These are phyloP conservation scores for Microdochium bolleyi DNA, from an alignment of 2,329 filamentous ascomycete species.

Conservation along the genomic window DNA sequence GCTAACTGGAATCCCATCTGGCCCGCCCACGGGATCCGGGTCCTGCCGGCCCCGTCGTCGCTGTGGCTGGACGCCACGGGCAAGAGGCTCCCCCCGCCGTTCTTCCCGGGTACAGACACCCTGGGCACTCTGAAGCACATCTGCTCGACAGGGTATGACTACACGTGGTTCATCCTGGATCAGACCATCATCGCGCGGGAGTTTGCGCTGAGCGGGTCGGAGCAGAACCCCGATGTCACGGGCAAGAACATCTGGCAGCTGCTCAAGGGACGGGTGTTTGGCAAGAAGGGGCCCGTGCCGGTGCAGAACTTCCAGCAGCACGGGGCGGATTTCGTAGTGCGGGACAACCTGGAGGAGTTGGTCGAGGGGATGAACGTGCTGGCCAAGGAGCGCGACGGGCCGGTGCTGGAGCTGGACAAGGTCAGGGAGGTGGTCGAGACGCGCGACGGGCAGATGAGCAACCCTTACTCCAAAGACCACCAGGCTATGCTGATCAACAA, in stretches of 20 bases:
- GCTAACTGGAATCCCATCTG: slow-evolving; percentile 56
- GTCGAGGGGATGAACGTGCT: slow-evolving; percentile 53
- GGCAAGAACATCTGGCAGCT: slow-evolving; percentile 47
- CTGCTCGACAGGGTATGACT: slow-evolving; percentile 52
- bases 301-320: slow-evolving; percentile 53
- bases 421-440: slow-evolving; percentile 40
- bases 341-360: slow-evolving; percentile 45
- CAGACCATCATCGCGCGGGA: slow-evolving; percentile 52
- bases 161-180: slow-evolving; percentile 55
- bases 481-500: slow-evolving; percentile 56
- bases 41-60: slow-evolving; percentile 52
- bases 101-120: slow-evolving; percentile 51
- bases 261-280: slow-evolving; percentile 40
- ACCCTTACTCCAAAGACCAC: slow-evolving; percentile 50
- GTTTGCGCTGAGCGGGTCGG: slow-evolving; percentile 54
- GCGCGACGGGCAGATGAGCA: slow-evolving; percentile 48
- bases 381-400: slow-evolving; percentile 34
- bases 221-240: slow-evolving; percentile 56
- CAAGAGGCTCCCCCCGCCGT: slow-evolving; percentile 45
- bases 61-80: slow-evolving; percentile 56
- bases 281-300: slow-evolving; percentile 40
- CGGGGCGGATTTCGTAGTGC: slow-evolving; percentile 51
- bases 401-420: slow-evolving; percentile 33
- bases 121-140: slow-evolving; percentile 51
- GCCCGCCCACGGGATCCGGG: slow-evolving; percentile 52